Conservation (phyloP, 2,329 filamentous ascomycete species). For the Chalaropsis ovoidea region DNA sequence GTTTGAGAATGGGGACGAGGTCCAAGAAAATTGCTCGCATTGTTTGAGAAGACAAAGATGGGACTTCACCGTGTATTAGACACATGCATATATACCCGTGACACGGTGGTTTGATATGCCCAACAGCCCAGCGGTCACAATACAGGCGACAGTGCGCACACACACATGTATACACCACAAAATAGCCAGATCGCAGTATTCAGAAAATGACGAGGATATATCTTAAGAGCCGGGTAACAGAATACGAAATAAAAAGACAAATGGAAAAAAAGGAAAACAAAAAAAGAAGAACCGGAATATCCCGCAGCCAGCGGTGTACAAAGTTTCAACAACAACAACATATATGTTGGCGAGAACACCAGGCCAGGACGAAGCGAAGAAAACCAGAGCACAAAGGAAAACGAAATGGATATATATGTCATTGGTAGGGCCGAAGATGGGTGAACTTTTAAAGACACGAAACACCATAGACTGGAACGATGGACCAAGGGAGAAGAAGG, state of each 20-base stretch:
- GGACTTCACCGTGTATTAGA: no score
- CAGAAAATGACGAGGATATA: neutral
- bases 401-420: constrained; percentile 15
- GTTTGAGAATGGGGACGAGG: no score
- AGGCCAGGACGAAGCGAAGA: neutral
- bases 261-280: neutral
- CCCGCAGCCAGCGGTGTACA: no score
- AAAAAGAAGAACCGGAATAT: neutral
- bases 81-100: no score
- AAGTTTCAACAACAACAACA: no score
- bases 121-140: no score
- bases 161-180: neutral
- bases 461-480: constrained; percentile 12
- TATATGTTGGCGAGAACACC: no score
- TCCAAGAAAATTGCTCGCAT: no score
- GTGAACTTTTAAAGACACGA: constrained; percentile 13
- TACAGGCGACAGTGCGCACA: neutral
- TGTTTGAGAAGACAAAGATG: no score
- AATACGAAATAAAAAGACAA: no score
- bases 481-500: constrained; percentile 14
- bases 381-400: neutral
- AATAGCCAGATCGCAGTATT: neutral
- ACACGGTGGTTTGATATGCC: no score
- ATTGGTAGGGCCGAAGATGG: constrained; percentile 10
- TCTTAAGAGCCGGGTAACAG: neutral